phyloP scores from a whole-genome alignment of 176 grass and related monocot genomes.

The Phragmites australis region DNA sequence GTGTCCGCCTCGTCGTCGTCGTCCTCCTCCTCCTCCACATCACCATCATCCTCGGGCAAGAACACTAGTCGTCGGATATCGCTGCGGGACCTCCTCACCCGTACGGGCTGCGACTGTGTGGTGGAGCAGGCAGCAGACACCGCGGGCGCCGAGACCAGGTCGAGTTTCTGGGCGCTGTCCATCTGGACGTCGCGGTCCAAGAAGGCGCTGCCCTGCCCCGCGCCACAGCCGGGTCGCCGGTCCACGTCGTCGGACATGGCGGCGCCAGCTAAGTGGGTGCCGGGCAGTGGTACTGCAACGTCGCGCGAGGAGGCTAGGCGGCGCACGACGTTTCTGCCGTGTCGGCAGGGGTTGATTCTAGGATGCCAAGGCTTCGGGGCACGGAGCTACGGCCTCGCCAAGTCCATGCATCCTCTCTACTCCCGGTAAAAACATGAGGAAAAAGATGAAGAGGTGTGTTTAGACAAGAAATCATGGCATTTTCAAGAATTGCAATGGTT shows the following conservation, averaged over 20 bases:
- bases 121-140: neutral
- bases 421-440: constrained; percentile 19
- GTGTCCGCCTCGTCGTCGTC: constrained; percentile 24
- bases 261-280: neutral
- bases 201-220: constrained; percentile 30
- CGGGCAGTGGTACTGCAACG: neutral
- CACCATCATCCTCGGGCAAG: constrained; percentile 22
- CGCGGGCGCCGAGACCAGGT: constrained; percentile 15
- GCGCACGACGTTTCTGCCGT: constrained; percentile 66
- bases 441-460: neutral
- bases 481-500: neutral
- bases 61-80: constrained; percentile 31
- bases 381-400: constrained; percentile 58
- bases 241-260: constrained; percentile 36
- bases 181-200: constrained; percentile 46
- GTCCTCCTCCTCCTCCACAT: neutral
- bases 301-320: neutral
- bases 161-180: constrained; percentile 38
- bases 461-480: neutral
- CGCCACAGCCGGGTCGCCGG: constrained; percentile 30
- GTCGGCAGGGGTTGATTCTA: constrained; percentile 58
- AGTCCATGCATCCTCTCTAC: constrained; percentile 45
- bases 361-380: constrained; percentile 63
- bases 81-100: constrained; percentile 48
- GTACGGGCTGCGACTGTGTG: neutral